Conservation (phyloP, 2,329 filamentous ascomycete genomes). For the Stylonectria norvegica region DNA sequence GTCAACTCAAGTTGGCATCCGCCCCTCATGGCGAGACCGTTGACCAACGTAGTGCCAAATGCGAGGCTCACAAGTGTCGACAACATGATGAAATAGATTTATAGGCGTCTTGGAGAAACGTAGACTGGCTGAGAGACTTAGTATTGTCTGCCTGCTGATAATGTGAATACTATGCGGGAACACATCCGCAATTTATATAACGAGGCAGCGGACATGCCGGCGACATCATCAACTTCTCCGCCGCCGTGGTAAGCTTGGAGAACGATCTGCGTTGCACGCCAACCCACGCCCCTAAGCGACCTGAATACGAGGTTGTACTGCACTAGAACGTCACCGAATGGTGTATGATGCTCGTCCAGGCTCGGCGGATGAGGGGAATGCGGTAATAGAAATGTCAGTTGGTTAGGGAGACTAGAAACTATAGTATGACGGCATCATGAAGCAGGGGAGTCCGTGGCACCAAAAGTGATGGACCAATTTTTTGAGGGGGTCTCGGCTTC, state of each 20-base stretch:
- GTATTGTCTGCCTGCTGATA: no score
- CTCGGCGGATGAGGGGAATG: neutral
- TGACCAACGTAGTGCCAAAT: conserved; percentile 15
- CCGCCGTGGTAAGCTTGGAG: no score
- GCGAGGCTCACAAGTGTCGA: conserved; percentile 13
- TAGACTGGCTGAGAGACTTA: no score
- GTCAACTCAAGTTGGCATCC: conserved; percentile 45
- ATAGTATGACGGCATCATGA: conserved; percentile 1
- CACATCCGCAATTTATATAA: no score
- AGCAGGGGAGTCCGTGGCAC: no score
- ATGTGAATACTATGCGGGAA: no score
- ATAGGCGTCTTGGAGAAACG: no score
- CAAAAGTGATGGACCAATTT: no score
- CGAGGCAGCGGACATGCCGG: no score
- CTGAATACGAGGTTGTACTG: neutral
- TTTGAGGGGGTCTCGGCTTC: no score
- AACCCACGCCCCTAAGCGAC: neutral
- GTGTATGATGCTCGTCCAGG: neutral
- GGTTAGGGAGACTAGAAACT: neutral
- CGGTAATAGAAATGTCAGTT: neutral
- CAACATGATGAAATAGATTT: conserved; percentile 11
- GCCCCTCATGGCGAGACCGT: conserved; percentile 13
- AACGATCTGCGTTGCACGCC: no score
- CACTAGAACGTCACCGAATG: neutral
- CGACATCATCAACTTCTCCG: no score